Evolutionary conservation across 2,329 filamentous ascomycete genomes (phyloP), one percentile per base, ranked within the genome.

Genomic region (Diplodia seriata): DNA sequence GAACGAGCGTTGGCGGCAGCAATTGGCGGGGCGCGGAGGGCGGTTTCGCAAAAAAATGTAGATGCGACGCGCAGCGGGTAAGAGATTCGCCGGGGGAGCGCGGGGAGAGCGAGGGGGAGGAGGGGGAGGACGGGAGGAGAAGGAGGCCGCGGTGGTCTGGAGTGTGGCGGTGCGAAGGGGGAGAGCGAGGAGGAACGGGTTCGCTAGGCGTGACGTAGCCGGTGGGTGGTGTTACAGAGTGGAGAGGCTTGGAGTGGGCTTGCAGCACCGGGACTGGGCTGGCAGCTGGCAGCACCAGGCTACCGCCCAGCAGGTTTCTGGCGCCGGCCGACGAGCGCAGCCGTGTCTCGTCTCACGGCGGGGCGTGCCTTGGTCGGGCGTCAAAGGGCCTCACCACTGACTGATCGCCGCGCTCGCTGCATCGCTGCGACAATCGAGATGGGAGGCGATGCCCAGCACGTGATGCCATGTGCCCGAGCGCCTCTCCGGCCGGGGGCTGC

Each of bases 131-230:
- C 31, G 31, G 31, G 31, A 36, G 33, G 40, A 54, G 43, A 11
- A 31, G 33, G 47, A 38, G 54, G 12, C 36, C 23, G 51, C n/a
- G 23, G 20, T 18, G 15, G 29, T 54, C 43, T 64, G 31, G 53
- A 51, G 38, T 38, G 43, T 56, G 64, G 64, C 64, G 64, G 64
- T 56, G 64, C 64, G 53, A 66, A 47, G 26, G 53, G 64, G 38
- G 40, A 26, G 23, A 11, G 36, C 33, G 43, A 38, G 33, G 29
- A 36, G 11, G 23, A 26, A 26, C 23, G 23, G 23, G 43, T 51
- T 47, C 33, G 59, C 59, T n/a, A 51, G 29, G 59, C 43, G 59
- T 63, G 59, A 63, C 59, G 59, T 63, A 63, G 59, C 59, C n/a
- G 18, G 59, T 47, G 59, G 43, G 31, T 14, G 59, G 59, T 63